Conservation (phyloP, 208 protist genomes). For the Naegleria gruberi region DNA sequence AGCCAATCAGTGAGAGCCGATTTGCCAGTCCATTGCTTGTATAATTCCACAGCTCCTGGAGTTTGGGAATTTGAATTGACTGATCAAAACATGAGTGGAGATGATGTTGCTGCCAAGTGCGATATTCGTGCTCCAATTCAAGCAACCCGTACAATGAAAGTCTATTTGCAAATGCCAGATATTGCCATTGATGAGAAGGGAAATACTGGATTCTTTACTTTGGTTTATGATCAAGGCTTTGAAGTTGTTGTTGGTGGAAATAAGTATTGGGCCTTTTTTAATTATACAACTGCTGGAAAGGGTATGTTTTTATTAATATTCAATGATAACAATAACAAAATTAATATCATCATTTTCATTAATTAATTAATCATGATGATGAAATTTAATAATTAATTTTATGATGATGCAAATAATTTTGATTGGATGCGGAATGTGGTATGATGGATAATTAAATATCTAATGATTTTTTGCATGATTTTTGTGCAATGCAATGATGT, state of each 20-base stretch:
- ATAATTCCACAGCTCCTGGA: not conserved
- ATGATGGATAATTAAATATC: too few relatives aligned
- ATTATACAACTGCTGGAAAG: not conserved
- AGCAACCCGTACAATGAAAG: not conserved
- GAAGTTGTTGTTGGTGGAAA: not conserved
- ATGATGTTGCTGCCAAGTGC: not conserved
- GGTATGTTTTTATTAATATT: too few relatives aligned
- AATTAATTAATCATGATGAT: too few relatives aligned
- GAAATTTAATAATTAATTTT: too few relatives aligned
- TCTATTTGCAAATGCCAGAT: not conserved
- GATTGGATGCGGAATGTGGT: too few relatives aligned
- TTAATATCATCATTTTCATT: too few relatives aligned
- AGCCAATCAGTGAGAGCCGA: not conserved
- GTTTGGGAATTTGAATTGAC: not conserved
- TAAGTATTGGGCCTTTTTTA: not conserved
- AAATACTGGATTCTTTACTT: not conserved
- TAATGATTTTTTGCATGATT: too few relatives aligned
- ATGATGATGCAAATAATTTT: too few relatives aligned
- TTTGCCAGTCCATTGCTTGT: not conserved
- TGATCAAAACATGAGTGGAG: not conserved
- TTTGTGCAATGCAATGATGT: too few relatives aligned
- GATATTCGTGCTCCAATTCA: not conserved
- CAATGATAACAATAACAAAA: too few relatives aligned
- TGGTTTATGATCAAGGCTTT: constrained; percentile 4
- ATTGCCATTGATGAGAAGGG: not conserved